Evolutionary conservation across 306 rosid species (phyloP).

Genomic region (Acacia melanoxylon): DNA sequence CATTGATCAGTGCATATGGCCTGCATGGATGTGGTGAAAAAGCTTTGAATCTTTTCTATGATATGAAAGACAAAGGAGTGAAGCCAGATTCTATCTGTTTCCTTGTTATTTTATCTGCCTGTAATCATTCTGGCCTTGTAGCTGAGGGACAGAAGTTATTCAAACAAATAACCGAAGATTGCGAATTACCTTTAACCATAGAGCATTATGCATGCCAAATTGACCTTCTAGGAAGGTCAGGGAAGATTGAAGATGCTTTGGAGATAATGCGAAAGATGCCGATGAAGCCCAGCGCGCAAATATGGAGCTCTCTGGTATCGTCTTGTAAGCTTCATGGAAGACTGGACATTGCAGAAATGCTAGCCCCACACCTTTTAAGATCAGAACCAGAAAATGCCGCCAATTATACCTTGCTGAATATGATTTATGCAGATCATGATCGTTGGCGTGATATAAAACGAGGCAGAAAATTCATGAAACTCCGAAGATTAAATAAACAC

Average conservation of each 20-base stretch:
- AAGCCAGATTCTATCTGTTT: constrained; percentile 49
- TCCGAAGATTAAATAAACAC: constrained; percentile 47
- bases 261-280: constrained; percentile 52
- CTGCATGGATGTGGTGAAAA: constrained; percentile 61
- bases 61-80: constrained; percentile 56
- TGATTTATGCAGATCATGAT: constrained; percentile 57
- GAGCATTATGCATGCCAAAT: constrained; percentile 68
- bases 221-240: constrained; percentile 68
- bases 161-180: constrained; percentile 33
- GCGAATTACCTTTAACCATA: constrained; percentile 30
- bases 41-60: constrained; percentile 52
- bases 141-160: constrained; percentile 55
- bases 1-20: constrained; percentile 57
- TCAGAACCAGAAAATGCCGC: constrained; percentile 61
- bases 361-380: constrained; percentile 49
- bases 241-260: constrained; percentile 64
- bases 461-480: constrained; percentile 46
- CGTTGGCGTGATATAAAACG: constrained; percentile 59
- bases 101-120: constrained; percentile 63
- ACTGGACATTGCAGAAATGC: constrained; percentile 52
- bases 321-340: constrained; percentile 63
- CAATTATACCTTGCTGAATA: constrained; percentile 52
- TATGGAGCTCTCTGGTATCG: constrained; percentile 69
- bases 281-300: constrained; percentile 55
- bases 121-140: constrained; percentile 70